phyloP scores from a whole-genome alignment of 1,139 yeast genomes.

The Protomyces inouyei region DNA sequence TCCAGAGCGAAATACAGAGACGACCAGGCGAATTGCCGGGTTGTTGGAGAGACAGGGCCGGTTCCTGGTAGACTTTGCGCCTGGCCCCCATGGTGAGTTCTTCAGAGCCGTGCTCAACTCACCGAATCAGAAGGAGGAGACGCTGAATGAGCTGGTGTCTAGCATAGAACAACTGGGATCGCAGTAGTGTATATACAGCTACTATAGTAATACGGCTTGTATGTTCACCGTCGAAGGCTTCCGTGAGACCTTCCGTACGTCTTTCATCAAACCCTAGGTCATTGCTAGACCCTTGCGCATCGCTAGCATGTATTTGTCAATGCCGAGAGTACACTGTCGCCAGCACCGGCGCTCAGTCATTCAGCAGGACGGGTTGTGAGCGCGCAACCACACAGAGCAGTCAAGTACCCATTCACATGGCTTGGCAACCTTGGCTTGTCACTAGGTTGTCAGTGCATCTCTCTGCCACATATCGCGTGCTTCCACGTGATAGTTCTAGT shows the following conservation, averaged over 20 bases:
- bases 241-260: background rate
- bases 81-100: constrained; percentile 71
- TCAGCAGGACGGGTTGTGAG: too few relatives aligned
- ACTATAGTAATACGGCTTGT: constrained; percentile 33
- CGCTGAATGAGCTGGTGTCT: constrained; percentile 45
- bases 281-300: background rate
- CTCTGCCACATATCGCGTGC: too few relatives aligned
- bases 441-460: too few relatives aligned
- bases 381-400: too few relatives aligned
- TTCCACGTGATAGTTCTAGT: too few relatives aligned
- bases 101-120: constrained; percentile 81
- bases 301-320: background rate
- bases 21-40: constrained; percentile 63
- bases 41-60: constrained; percentile 58
- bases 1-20: constrained; percentile 42
- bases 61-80: constrained; percentile 77
- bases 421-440: too few relatives aligned
- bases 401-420: too few relatives aligned
- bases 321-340: background rate
- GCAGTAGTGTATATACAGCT: background rate
- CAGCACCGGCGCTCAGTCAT: background rate
- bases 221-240: constrained; percentile 55
- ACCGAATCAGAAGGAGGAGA: constrained; percentile 47
- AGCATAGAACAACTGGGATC: constrained; percentile 37
- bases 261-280: too few relatives aligned